Conservation (phyloP, 164 flowering plant genomes). For the Stephania cephalantha region DNA sequence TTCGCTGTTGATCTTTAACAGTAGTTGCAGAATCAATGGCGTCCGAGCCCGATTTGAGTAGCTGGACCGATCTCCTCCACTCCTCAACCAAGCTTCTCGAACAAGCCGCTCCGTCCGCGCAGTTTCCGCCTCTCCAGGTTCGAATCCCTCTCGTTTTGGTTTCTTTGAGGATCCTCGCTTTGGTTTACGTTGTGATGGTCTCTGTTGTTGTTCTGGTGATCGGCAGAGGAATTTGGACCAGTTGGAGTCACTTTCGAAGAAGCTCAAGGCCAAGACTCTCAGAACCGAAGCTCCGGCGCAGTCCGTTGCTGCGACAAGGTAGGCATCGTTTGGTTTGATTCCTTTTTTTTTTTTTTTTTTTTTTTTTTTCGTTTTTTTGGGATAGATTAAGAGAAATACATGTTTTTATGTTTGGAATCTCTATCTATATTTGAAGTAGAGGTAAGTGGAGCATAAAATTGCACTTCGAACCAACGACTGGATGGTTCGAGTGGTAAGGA, state of each 20-base stretch:
- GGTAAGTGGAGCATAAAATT: too few relatives aligned
- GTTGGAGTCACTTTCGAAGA: slow-evolving; percentile 85
- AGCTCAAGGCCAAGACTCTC: slow-evolving; percentile 80
- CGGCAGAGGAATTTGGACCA: slow-evolving; percentile 89
- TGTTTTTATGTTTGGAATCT: too few relatives aligned
- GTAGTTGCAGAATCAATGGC: slow-evolving; percentile 11
- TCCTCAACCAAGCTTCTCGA: slow-evolving; percentile 92
- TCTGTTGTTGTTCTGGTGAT: neutral
- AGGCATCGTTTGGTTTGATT: neutral
- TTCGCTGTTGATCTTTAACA: neutral
- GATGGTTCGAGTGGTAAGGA: too few relatives aligned
- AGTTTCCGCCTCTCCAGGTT: slow-evolving; percentile 97
- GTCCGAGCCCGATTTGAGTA: slow-evolving; percentile 45
- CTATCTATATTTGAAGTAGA: too few relatives aligned
- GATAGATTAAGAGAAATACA: too few relatives aligned
- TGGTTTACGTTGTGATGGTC: neutral
- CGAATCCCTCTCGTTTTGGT: neutral
- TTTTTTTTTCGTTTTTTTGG: neutral
- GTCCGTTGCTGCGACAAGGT: slow-evolving; percentile 95
- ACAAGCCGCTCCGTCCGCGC: slow-evolving; percentile 86
- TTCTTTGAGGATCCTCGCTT: neutral
- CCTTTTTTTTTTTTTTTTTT: neutral
- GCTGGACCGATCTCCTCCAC: slow-evolving; percentile 90
- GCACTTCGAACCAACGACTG: too few relatives aligned
- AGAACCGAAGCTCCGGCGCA: slow-evolving; percentile 83